A percentile compares a stretch with the other conserved stretches of the same genome.
Conservation (phyloP, 805 yeast species). For the Myxozyma kluyveri region DNA sequence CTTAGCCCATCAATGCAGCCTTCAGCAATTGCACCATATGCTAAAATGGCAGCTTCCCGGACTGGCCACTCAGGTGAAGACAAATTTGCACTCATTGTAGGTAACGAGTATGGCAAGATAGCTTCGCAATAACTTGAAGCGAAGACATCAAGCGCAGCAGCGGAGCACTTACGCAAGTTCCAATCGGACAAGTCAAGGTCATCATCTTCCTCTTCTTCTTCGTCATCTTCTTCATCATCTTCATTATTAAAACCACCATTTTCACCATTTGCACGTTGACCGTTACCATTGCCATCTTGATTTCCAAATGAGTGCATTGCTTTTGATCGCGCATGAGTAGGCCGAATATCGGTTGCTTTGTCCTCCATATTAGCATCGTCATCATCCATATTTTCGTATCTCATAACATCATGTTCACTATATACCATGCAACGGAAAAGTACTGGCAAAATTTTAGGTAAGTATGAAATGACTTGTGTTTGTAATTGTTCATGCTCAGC, state of each 20-base stretch:
- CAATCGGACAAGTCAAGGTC: constrained; percentile 71
- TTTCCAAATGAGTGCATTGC: constrained; percentile 37
- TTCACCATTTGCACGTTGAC: constrained; percentile 4
- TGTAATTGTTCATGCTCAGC: constrained; percentile 54
- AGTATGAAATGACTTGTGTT: constrained; percentile 51
- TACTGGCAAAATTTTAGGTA: constrained; percentile 69
- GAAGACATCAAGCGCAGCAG: constrained; percentile 83
- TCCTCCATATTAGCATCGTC: constrained; percentile 80
- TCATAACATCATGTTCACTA: constrained; percentile 72
- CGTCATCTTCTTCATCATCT: constrained; percentile 58
- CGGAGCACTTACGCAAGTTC: constrained; percentile 91
- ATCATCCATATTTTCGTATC: constrained; percentile 62
- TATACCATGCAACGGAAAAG: constrained; percentile 81
- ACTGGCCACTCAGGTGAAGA: constrained; percentile 77
- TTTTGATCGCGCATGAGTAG: constrained; percentile 70
- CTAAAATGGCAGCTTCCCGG: constrained; percentile 89
- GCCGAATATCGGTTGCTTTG: constrained; percentile 81
- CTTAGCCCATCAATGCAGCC: constrained; percentile 71
- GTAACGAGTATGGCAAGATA: constrained; percentile 66
- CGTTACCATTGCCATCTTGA: constrained; percentile 21
- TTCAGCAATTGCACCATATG: constrained; percentile 91
- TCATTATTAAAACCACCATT: constrained; percentile 40
- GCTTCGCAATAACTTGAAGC: constrained; percentile 66
- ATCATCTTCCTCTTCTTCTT: constrained; percentile 70
- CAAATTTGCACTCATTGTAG: constrained; percentile 69